Percentiles rank a stretch among this genome's conserved stretches.
Conservation (phyloP, 805 yeast species). For the Wickerhamiella dianesei region DNA sequence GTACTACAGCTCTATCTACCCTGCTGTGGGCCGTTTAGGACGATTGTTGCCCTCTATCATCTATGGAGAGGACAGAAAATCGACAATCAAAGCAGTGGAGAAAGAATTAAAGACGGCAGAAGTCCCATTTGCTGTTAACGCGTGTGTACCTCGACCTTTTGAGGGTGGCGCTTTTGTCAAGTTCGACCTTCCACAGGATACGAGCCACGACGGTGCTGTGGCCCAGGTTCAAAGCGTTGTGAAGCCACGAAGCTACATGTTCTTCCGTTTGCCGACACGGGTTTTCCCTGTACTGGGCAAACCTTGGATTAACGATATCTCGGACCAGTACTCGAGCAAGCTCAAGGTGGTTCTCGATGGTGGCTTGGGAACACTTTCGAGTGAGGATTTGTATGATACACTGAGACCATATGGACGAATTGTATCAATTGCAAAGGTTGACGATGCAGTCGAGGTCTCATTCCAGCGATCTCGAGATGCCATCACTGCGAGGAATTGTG, state of each 20-base stretch:
- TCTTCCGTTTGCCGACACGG: conserved; percentile 14
- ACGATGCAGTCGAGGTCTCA: conserved; percentile 27
- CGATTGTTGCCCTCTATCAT: conserved; percentile 4
- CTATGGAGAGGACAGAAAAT: not conserved
- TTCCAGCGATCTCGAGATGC: conserved; percentile 54
- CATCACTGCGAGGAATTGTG: conserved; percentile 77
- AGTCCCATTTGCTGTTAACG: not conserved
- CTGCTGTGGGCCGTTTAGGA: conserved; percentile 6
- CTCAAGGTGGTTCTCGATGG: conserved; percentile 67
- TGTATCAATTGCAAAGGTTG: conserved; percentile 41
- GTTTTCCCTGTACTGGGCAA: conserved; percentile 71
- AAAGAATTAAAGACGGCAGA: not conserved
- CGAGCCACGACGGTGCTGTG: not conserved
- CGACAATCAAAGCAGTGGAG: not conserved
- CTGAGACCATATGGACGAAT: conserved; percentile 83
- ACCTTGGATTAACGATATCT: conserved; percentile 93
- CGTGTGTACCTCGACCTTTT: conserved; percentile 45
- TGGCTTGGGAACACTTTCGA: conserved; percentile 40
- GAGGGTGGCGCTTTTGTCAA: conserved; percentile 94
- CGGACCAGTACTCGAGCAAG: conserved; percentile 53
- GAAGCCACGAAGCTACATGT: conserved; percentile 6
- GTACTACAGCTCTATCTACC: conserved; percentile 6
- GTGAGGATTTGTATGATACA: conserved; percentile 66
- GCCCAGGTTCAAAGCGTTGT: not conserved
- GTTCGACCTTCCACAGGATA: conserved; percentile 40